Evolutionary conservation across 148 eudicot genomes (phyloP), one percentile per base, ranked within the genome.

Genomic region (Nepenthes mirabilis): DNA sequence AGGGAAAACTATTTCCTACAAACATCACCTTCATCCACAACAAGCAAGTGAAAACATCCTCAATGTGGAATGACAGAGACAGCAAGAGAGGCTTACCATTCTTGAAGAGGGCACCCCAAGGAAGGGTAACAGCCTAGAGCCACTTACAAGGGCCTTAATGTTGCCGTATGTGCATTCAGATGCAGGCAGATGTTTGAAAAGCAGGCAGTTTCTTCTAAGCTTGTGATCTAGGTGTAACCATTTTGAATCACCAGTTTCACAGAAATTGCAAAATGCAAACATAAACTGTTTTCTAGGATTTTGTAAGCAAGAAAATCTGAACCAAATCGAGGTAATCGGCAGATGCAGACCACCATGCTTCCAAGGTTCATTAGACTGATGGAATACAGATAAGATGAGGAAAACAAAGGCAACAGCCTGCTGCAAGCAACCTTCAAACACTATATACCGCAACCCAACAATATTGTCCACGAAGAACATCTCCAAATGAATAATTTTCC

Each of bases 351-450:
- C 75, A 65, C 55, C 69, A 72, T 55, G 59, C 72, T 51, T 59
- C 60, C 64, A 70, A 58, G 71, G 65, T 66, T 72, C 70, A 58
- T 59, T 61, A 60, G 84, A 69, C 64, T 63, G 77, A 63, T 50
- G 52, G 56, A 94, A 83, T 52, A 77, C 73, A 36, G 66, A 50
- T 74, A 89, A 72, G 57, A 86, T 70, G 36, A 74, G 63, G 69
- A 78, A 81, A 69, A 87, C 66, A 56, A 83, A 73, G 52, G 73
- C 65, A 50, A 89, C 72, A 57, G 80, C 97, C 80, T 79, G 80
- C 74, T 74, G 74, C 80, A 94, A 72, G 83, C 88, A 74, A 64
- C 93, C 95, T 83, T 94, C 86, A 81, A 80, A 87, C 59, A 84
- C 54, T 40, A 86, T 74, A 74, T 82, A 78, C 78, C 88, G 81